Base-by-base conservation (phyloP, 768 basidiomycete species). In the Podaxis carcinomalis region DNA sequence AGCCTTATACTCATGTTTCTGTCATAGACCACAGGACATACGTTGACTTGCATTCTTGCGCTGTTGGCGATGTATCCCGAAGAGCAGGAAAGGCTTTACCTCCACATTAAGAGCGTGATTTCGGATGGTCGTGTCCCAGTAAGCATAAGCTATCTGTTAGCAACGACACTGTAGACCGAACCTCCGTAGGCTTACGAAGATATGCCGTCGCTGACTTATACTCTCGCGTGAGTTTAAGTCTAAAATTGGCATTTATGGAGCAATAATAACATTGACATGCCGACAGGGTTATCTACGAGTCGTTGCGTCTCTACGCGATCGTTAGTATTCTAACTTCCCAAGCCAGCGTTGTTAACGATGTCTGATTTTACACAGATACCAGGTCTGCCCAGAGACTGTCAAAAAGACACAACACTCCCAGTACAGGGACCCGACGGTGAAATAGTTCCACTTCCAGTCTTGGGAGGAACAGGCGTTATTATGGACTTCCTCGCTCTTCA, bases 231-330 rank as follows among this genome's bases (percentile, higher is more conserved):
- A 37, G 64, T 64, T 16, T 11, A 32, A 32, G 32, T 14, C 35
- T 16, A 28, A 28, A 47, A 25, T 40, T 59, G 10, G 6, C 16
- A 14, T 39, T 11, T 3, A 10, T 36, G 23, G 23, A 2, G 6
- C 36, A 61, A 10, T 25, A 11, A 56, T n/a, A 10, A 47, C 40
- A 9, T 28, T 23, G 54, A 21, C 16, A 6, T 13, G 35, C 42
- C 36, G n/a, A 25, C 42, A 82, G 81, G 14, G 79, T 80, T 1
- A 76, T 81, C 56, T 73, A 82, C 59, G 83, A 84, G 67, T 79
- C 81, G 2, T 66, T 83, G 28, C 74, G 83, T 23, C 64, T 83
- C 68, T 82, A 73, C 60, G 74, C 78, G 35, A 76, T 81, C 23
- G 80, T 80, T 53, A 59, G 75, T 68, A 32, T 16, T 1, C 49